Conservation (phyloP, 2,329 filamentous ascomycete species). For the Fusarium mangiferae region DNA sequence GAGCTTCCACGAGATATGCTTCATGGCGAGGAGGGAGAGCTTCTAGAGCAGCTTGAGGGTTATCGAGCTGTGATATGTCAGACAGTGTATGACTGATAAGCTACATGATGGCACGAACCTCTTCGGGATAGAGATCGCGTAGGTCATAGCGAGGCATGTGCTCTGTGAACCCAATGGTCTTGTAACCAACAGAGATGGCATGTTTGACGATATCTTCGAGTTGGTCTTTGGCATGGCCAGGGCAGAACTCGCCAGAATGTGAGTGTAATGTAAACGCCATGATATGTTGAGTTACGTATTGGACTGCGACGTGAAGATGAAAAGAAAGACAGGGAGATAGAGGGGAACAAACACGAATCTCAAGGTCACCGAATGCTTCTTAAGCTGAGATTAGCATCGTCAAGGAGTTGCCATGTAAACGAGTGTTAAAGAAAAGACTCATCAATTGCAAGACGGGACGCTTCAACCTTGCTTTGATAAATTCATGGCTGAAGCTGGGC, state of each 20-base stretch:
- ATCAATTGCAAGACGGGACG: neutral
- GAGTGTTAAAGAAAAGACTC: neutral
- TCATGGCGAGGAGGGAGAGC: conserved; percentile 67
- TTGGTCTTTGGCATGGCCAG: conserved; percentile 83
- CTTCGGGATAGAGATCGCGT: conserved; percentile 90
- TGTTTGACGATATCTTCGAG: conserved; percentile 85
- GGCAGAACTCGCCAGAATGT: conserved; percentile 97
- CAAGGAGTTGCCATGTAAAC: neutral
- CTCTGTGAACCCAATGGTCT: conserved; percentile 88
- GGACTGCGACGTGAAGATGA: neutral
- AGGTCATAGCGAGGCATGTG: conserved; percentile 86
- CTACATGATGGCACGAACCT: conserved; percentile 60
- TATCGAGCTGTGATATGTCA: conserved; percentile 55
- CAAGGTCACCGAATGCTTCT: no score
- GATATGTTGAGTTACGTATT: neutral
- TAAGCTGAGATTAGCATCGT: neutral
- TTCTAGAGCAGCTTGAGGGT: conserved; percentile 60
- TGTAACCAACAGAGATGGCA: conserved; percentile 82
- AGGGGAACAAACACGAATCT: neutral
- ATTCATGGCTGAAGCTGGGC: neutral
- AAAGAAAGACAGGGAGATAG: neutral
- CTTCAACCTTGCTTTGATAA: conserved; percentile 10
- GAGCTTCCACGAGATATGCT: conserved; percentile 80
- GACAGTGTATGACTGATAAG: neutral
- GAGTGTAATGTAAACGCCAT: conserved; percentile 99